Conservation (phyloP, 768 basidiomycete species). For the Pleurotus cornucopiae region DNA sequence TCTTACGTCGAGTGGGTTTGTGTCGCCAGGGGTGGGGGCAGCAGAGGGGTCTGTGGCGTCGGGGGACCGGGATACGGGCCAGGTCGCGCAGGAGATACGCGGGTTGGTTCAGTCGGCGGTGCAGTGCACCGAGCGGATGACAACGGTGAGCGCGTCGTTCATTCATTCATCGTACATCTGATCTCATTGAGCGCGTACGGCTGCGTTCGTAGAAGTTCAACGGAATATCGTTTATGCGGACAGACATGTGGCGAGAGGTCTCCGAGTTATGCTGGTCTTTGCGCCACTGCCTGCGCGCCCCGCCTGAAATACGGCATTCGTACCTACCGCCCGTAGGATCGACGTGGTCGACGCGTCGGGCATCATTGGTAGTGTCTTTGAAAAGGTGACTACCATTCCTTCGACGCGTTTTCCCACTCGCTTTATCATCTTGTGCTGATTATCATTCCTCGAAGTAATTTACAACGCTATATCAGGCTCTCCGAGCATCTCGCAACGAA, state of each 20-base stretch:
- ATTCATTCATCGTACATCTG: no score
- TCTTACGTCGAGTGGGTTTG: conserved; percentile 1
- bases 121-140: background rate
- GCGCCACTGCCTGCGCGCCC: background rate
- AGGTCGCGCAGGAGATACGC: background rate
- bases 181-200: no score
- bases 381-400: conserved; percentile 10
- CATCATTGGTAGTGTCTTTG: conserved; percentile 13
- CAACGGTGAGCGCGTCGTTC: conserved; percentile 1
- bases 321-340: conserved; percentile 13
- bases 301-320: conserved; percentile 1
- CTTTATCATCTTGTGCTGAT: background rate
- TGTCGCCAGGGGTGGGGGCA: background rate
- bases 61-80: background rate
- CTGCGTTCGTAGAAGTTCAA: background rate
- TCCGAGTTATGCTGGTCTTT: background rate
- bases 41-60: no score
- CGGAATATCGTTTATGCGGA: background rate
- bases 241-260: background rate
- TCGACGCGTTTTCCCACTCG: conserved; percentile 1
- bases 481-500: conserved; percentile 16
- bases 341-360: conserved; percentile 13
- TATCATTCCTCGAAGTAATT: conserved; percentile 9
- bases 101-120: background rate
- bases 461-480: conserved; percentile 18